Evolutionary conservation across 2,329 filamentous ascomycete genomes (phyloP).

Genomic region (Monilinia fructigena): DNA sequence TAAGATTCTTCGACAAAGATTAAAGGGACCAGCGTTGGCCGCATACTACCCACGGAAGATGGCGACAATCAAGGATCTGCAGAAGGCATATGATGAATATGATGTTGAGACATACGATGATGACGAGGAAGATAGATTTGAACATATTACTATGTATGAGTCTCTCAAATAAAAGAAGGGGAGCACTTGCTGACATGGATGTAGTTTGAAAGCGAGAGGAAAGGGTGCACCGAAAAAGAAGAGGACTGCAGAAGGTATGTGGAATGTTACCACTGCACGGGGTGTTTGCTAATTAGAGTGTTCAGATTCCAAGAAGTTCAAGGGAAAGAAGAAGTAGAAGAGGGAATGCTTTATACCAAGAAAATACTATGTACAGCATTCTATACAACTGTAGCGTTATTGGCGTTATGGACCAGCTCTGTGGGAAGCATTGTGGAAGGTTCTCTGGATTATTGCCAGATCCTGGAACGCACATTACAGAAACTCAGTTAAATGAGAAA

Average conservation of each 20-base stretch:
- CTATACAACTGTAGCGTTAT: constrained; percentile 34
- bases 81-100: constrained; percentile 55
- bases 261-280: background rate
- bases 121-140: constrained; percentile 71
- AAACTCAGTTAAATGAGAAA: constrained; percentile 17
- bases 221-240: constrained; percentile 93
- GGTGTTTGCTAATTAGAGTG: constrained; percentile 3
- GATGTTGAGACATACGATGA: constrained; percentile 58
- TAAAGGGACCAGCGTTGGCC: constrained; percentile 78
- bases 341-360: constrained; percentile 24
- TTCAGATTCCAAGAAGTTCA: constrained; percentile 48
- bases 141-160: constrained; percentile 22
- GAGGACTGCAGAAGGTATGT: constrained; percentile 51
- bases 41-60: constrained; percentile 81
- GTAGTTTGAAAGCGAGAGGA: constrained; percentile 71
- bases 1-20: constrained; percentile 84
- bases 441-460: background rate
- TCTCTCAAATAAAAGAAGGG: constrained; percentile 54
- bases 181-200: constrained; percentile 46
- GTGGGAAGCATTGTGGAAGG: background rate
- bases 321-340: constrained; percentile 47
- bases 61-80: constrained; percentile 66
- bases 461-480: background rate
- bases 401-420: constrained; percentile 34
- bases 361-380: constrained; percentile 31